phyloP scores from a whole-genome alignment of 257 asterid genomes.

The Petunia secreta region DNA sequence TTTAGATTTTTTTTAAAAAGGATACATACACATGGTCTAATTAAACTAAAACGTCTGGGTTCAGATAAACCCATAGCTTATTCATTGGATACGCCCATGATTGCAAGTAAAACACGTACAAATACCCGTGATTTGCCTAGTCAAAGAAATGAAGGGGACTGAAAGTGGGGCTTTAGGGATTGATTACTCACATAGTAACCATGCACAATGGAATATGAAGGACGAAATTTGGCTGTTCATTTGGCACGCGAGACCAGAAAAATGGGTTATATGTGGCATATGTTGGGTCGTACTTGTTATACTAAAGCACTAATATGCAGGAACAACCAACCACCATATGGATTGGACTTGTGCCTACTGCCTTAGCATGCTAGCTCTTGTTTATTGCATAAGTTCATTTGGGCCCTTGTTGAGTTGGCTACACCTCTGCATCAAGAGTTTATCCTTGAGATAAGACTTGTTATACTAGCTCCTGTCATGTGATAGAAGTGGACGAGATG shows the following conservation, averaged over 20 bases:
- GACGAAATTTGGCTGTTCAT: constrained; percentile 30
- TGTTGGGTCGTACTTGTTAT: constrained; percentile 1
- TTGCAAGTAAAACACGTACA: no score
- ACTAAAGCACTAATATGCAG: not conserved
- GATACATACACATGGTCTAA: not conserved
- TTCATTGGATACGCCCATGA: not conserved
- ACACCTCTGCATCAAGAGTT: not conserved
- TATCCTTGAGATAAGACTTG: not conserved
- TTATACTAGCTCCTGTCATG: not conserved
- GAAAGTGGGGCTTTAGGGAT: not conserved
- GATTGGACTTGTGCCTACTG: not conserved
- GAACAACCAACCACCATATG: not conserved
- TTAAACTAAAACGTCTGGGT: not conserved
- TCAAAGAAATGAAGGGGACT: constrained; percentile 6
- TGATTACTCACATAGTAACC: not conserved
- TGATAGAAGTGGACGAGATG: no score
- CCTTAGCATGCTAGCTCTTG: no score
- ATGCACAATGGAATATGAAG: constrained; percentile 27
- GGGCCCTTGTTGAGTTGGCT: not conserved
- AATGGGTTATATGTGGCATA: not conserved
- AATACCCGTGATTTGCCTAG: no score
- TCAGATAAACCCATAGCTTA: not conserved
- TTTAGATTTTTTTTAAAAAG: not conserved
- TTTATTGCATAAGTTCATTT: not conserved
- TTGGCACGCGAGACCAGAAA: constrained; percentile 33